Evolutionary conservation across 2,329 filamentous ascomycete species (phyloP), one percentile per base, ranked within the genome.

Genomic region (Aspergillus niger): DNA sequence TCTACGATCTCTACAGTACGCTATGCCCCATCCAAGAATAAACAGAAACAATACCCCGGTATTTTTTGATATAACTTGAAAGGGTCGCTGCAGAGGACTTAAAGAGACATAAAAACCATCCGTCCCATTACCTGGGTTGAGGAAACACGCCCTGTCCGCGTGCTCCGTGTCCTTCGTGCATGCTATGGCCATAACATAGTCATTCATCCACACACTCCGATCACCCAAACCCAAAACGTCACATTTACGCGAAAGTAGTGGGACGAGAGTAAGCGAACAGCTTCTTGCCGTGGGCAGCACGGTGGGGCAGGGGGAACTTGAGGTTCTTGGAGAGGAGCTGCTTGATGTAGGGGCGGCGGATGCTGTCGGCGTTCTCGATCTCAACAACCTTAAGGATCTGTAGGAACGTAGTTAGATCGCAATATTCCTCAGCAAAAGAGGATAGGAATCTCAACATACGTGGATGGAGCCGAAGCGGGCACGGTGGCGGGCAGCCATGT

Each of bases 281-380:
- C 88, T 96, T 96, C 86, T 90, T 91, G 85, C 81, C 82, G 82
- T 92, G 93, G 85, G 89, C 86, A 78, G 93, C 83, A 77, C 96
- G 95, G 88, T 99, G 95, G 80, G 95, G 95, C 73, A 99, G 91
- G 80, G 95, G 95, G 91, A 99, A 99, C 83, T 90, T 91, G 82
- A 99, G 91, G 82, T 88, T 81, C 90, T 98, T 98, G 83, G 86
- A 84, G 80, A 96, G 83, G 81, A 99, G 91, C 86, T 99, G 95
- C 88, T 93, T 96, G 87, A 99, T 96, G 89, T 99, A 99, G 72
- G 95, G 94, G 81, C 95, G 92, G 86, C 94, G 95, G 86, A 99
- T 85, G 79, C 95, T 92, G 72, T 93, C 91, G 77, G 83, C 85
- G 89, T 97, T 97, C 86, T 96, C 90, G 77, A 99, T 81, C 86